Conservation (phyloP, 116 monocot species). For the Papilionanthe hybrid region DNA sequence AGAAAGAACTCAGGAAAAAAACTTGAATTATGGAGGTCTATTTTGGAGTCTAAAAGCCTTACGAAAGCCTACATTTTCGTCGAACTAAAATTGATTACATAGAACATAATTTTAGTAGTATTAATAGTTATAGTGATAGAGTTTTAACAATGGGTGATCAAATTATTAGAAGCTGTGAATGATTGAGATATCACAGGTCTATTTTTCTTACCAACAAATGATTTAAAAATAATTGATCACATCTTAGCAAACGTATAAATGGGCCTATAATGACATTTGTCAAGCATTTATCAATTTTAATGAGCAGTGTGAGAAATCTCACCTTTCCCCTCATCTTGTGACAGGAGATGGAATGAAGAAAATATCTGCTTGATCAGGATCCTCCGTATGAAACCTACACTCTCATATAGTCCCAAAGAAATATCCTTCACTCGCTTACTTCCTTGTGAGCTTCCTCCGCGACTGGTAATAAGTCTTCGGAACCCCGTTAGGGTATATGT, state of each 20-base stretch:
- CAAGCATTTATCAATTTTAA: not conserved
- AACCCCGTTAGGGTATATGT: slow-evolving; percentile 84
- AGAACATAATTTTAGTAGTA: no score
- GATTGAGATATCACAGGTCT: no score
- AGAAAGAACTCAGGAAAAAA: no score
- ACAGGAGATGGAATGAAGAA: slow-evolving; percentile 87
- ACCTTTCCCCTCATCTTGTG: slow-evolving; percentile 96
- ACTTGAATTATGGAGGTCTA: no score
- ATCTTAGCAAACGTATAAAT: not conserved
- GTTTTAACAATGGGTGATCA: no score
- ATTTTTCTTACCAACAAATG: not conserved
- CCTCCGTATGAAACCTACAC: slow-evolving; percentile 67
- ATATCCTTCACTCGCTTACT: slow-evolving; percentile 96
- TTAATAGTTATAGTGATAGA: no score
- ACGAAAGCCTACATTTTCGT: no score
- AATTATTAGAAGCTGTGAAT: no score
- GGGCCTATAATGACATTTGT: not conserved
- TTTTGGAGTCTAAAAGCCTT: no score
- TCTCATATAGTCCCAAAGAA: slow-evolving; percentile 95
- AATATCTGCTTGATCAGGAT: slow-evolving; percentile 76
- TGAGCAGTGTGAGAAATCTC: not conserved
- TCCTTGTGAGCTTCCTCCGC: slow-evolving; percentile 89
- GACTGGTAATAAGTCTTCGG: slow-evolving; percentile 86
- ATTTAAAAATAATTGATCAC: not conserved
- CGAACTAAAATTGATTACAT: no score